A percentile compares a stretch with the other conserved stretches of the same genome.
These are phyloP conservation scores for Gossypium australe DNA, from an alignment of 345 rosid species.

Conservation along the genomic window DNA sequence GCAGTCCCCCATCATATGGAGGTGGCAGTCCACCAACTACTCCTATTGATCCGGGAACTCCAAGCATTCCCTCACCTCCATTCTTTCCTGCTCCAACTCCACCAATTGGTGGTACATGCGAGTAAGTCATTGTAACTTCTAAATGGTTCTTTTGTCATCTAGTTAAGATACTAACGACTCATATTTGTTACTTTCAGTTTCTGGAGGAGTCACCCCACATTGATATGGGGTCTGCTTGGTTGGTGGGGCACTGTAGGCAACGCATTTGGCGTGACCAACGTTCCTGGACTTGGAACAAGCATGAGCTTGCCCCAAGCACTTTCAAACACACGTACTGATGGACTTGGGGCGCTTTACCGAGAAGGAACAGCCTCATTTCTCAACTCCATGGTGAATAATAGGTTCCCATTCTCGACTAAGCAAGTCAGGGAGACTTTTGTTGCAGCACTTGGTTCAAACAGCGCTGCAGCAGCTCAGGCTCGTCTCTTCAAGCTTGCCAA, in stretches of 20 bases:
- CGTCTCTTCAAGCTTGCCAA: slow-evolving; percentile 81
- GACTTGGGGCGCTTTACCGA: slow-evolving; percentile 68
- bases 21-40: slow-evolving; percentile 38
- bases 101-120: slow-evolving; percentile 71
- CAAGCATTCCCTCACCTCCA: slow-evolving; percentile 46
- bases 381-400: slow-evolving; percentile 68
- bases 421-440: slow-evolving; percentile 75
- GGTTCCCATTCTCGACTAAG: slow-evolving; percentile 61
- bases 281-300: slow-evolving; percentile 56
- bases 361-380: slow-evolving; percentile 93
- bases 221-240: slow-evolving; percentile 78
- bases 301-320: slow-evolving; percentile 80
- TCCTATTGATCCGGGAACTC: slow-evolving; percentile 54
- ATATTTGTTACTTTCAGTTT: slow-evolving; percentile 40
- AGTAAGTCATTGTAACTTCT: slow-evolving; percentile 40
- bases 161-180: background rate
- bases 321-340: slow-evolving; percentile 60
- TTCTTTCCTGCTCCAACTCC: slow-evolving; percentile 60
- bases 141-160: background rate
- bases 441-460: slow-evolving; percentile 51
- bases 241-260: slow-evolving; percentile 87
- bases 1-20: slow-evolving; percentile 20
- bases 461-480: slow-evolving; percentile 77
- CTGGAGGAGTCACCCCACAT: slow-evolving; percentile 83
- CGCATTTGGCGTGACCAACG: slow-evolving; percentile 44